A percentile compares a stretch with the other conserved stretches of the same genome.
Conservation (phyloP, 768 basidiomycete species). For the Gelatoporia subvermispora region DNA sequence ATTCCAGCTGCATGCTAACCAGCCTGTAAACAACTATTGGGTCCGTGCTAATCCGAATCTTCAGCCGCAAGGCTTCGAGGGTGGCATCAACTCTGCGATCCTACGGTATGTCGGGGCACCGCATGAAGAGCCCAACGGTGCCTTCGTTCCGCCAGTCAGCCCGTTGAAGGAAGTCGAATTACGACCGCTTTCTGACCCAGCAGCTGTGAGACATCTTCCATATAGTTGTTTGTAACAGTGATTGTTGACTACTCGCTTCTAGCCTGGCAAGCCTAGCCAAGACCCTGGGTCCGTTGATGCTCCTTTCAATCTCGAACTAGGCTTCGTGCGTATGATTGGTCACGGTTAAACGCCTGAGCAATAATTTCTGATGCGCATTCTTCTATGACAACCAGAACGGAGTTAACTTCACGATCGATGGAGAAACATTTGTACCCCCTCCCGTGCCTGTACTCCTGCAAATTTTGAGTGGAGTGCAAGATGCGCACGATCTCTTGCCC, state of each 20-base stretch:
- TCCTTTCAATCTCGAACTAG: slow-evolving; percentile 10
- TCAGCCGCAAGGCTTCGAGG: slow-evolving; percentile 21
- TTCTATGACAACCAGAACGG: slow-evolving; percentile 19
- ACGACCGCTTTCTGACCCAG: slow-evolving; percentile 16
- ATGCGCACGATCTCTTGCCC: slow-evolving; percentile 33
- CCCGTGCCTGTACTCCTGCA: slow-evolving; percentile 41
- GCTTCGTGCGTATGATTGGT: slow-evolving; percentile 10
- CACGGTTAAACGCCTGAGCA: slow-evolving; percentile 2
- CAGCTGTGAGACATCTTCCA: slow-evolving; percentile 3
- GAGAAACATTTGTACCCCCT: slow-evolving; percentile 26
- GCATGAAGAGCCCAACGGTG: slow-evolving; percentile 27
- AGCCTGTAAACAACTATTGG: slow-evolving; percentile 19
- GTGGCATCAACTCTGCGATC: slow-evolving; percentile 39
- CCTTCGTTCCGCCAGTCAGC: background rate
- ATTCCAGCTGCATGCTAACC: slow-evolving; percentile 14
- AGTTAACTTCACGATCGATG: slow-evolving; percentile 27
- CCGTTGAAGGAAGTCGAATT: slow-evolving; percentile 14
- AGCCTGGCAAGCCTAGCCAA: slow-evolving; percentile 13
- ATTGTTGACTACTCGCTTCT: background rate
- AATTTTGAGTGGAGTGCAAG: slow-evolving; percentile 38
- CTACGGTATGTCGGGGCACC: slow-evolving; percentile 38
- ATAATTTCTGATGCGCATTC: slow-evolving; percentile 8
- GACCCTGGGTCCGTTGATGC: slow-evolving; percentile 14
- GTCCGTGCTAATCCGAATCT: slow-evolving; percentile 7
- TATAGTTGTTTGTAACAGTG: slow-evolving; percentile 3